Conservation (phyloP, 129 eudicot genomes). For the Lonicera japonica region DNA sequence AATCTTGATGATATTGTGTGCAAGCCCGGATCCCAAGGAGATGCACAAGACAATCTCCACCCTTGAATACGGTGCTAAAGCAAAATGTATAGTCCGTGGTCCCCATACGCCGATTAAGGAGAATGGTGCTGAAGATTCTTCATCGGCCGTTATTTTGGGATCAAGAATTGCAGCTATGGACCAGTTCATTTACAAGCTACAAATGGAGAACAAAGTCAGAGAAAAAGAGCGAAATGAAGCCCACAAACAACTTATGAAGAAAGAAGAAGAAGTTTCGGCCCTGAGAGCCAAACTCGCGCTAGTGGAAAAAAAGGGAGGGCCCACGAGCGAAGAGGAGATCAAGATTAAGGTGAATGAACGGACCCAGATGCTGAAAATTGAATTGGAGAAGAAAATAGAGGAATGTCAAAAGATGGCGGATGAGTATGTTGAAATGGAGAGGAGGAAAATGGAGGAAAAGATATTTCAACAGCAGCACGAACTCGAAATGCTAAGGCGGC, state of each 20-base stretch:
- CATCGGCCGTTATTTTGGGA: constrained; percentile 71
- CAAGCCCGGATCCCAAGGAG: constrained; percentile 96
- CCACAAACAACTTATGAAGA: constrained; percentile 53
- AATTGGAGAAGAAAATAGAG: constrained; percentile 63
- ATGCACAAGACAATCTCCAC: constrained; percentile 89
- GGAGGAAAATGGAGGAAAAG: constrained; percentile 73
- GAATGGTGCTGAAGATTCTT: constrained; percentile 54
- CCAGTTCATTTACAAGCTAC: constrained; percentile 76
- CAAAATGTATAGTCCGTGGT: constrained; percentile 91
- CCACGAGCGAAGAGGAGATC: constrained; percentile 59
- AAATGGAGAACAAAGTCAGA: constrained; percentile 66
- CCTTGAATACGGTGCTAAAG: constrained; percentile 94
- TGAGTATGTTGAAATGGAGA: constrained; percentile 67
- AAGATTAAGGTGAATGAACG: constrained; percentile 57
- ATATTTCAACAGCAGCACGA: constrained; percentile 62
- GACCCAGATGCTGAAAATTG: constrained; percentile 45
- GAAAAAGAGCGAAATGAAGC: constrained; percentile 81
- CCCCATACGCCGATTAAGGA: constrained; percentile 76
- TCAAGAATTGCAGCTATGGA: constrained; percentile 87
- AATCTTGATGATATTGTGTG: constrained; percentile 88
- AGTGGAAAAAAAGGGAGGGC: constrained; percentile 34
- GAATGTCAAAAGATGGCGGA: constrained; percentile 83
- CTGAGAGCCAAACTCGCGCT: constrained; percentile 57
- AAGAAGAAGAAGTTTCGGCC: constrained; percentile 70
- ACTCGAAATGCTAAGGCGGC: constrained; percentile 57